Evolutionary conservation across 768 basidiomycete species (phyloP), one percentile per base, ranked within the genome.

Genomic region (Calvatia gigantea): DNA sequence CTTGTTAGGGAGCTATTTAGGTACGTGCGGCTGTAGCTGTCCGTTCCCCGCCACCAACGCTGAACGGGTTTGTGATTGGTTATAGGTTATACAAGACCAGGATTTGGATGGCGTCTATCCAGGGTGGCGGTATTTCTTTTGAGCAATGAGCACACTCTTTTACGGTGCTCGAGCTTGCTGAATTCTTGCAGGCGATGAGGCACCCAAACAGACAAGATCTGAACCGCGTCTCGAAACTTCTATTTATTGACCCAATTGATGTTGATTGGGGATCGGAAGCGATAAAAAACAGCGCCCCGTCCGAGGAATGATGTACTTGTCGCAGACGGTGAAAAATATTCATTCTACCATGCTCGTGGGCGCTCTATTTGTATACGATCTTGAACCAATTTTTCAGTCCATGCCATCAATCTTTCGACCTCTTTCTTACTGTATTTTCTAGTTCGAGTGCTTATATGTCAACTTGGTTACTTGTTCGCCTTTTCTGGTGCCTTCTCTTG

Each of bases 1-100:
- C 83, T 98, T 60, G 95, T 98, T 35, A 84, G 93, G 66, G 94
- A 97, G 70, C 75, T 96, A 42, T 97, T 97, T 80, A 80, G 94
- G 88, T 92, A 59, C 49, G 79, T 70, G 47, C 17, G 29, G 39
- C 44, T 17, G 54, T 52, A 9, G 5, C 29, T 33, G 23, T 60
- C 33, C 37, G 35, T 4, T 8, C 31, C 21, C 21, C 23, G 21
- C n/a, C 17, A 56, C n/a, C 17, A 6, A 21, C 27, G 8, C 32
- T 32, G 39, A 41, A n/a, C 17, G 42, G n/a, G 19, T 17, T 23
- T 15, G 23, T 9, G 21, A n/a, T 46, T 31, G 12, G 3, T 2
- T 48, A 55, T 6, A 92, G 90, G 61, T 67, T 94, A 65, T 95
- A 94, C 73, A 97, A 97, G 76, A 95, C 94, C 35, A 78, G 94